These are phyloP conservation scores for Diaporthe australafricana DNA, from an alignment of 2,329 filamentous ascomycete genomes.

Conservation along the genomic window DNA sequence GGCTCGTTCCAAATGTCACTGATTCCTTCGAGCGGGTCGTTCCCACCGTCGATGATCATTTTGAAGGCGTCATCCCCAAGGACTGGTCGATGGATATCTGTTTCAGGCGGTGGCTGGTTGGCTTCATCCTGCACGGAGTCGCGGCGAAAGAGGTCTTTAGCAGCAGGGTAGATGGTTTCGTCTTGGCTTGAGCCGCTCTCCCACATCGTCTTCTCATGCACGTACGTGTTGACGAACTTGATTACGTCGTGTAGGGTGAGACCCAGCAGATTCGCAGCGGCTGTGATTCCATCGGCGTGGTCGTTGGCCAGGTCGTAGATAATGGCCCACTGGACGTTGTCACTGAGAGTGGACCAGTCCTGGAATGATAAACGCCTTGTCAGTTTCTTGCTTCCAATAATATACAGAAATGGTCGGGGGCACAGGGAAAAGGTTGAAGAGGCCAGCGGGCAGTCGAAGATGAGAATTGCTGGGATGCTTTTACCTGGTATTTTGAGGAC, in stretches of 20 bases:
- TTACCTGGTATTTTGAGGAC: neutral
- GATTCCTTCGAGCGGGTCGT: neutral
- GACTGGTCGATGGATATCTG: neutral
- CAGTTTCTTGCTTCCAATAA: neutral
- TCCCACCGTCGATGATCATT: neutral
- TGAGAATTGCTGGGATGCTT: neutral
- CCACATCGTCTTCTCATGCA: slow-evolving; percentile 30
- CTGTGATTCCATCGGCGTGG: slow-evolving; percentile 32
- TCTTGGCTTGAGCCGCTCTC: neutral
- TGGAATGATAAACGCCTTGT: neutral
- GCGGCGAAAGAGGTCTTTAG: neutral
- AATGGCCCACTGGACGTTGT: slow-evolving; percentile 41
- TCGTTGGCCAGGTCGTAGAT: slow-evolving; percentile 36
- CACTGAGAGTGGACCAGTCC: slow-evolving; percentile 40
- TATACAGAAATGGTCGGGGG: too few relatives aligned
- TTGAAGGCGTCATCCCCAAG: neutral
- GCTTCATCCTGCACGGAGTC: neutral
- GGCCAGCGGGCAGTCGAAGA: neutral
- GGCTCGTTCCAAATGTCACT: neutral
- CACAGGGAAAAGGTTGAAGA: neutral
- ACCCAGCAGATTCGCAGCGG: slow-evolving; percentile 28
- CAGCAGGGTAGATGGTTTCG: neutral
- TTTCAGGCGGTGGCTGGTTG: neutral
- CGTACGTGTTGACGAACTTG: slow-evolving; percentile 37
- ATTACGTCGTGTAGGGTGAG: slow-evolving; percentile 36